Base-by-base conservation (phyloP, 2,329 filamentous ascomycete species). In the Periconia macrospinosa region DNA sequence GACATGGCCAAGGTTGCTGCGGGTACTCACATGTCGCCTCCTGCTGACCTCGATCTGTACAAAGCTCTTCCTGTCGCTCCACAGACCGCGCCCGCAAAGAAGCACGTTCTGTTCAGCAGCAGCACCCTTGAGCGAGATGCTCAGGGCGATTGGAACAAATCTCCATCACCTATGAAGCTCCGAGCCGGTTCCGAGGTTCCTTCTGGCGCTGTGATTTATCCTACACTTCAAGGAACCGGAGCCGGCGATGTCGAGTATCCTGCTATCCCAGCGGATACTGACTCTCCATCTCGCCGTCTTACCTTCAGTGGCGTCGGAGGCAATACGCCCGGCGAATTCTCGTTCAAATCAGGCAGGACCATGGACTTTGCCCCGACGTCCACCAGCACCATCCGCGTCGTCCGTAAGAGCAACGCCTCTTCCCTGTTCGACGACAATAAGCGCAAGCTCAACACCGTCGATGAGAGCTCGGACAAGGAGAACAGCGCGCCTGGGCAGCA, bases 91-190 rank as follows among this genome's bases (percentile, higher is more conserved):
- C 86, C 86, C 30, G 82, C 86, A 20, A 89, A 86, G 72, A 96
- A 95, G 77, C 87, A 84, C 52, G 90, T 96, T 35, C 86, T 89
- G 47, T 96, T 96, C 66, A 91, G 89, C 0, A 87, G 87, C 0
- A 86, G 85, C 56, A 86, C 87, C 35, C 83, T 90, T 59, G 59
- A 76, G 69, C 63, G 71, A 54, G 53, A 65, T 10, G 61, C 70
- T 19, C 57, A 62, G 17, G 67, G 72, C 17, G 71, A 70, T 40
- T 41, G 69, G 40, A 61, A 61, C 54, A 68, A 71, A 48, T 72
- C 70, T 30, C 70, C 69, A 11, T 72, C 70, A 10, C 72, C 70
- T 1, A 66, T 71, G 59, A 72, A 72, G 56, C 57, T 68, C 45
- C 65, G 66, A 20, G 70, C 70, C 30, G 67, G 65, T 30, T 71